Base-by-base conservation (phyloP, 805 yeast species). In the Clavispora santaluciae region DNA sequence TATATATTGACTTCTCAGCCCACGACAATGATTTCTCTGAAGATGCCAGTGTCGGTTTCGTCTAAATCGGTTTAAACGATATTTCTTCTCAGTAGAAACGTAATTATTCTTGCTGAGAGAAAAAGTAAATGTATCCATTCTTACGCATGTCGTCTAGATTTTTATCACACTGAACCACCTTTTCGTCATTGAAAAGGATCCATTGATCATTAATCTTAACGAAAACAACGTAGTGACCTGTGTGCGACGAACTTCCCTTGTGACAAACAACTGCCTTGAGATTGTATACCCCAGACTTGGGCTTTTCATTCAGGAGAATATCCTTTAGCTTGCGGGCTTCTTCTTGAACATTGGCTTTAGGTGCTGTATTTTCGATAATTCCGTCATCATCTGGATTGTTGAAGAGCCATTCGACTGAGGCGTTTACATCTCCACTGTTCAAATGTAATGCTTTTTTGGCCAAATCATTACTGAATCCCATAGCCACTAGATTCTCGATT, bases 331-430 rank as follows among this genome's bases (percentile, higher is more conserved):
- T 49, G 18, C 30, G 33, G 6, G 39, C 46, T 39, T 57, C 63
- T 22, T 45, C 40, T 16, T 38, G 49, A 15, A 49, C 72, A 53
- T 75, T 70, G 43, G 56, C 46, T 2, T 22, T 45, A 0, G 61
- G 50, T 31, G 38, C 44, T 29, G 22, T 29, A 35, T 21, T 29
- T 4, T 68, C 66, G 4, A 83, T 49, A 6, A 60, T 72, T 3
- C 90, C 95, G 51, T 80, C 76, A 60, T 85, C 95, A 45, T 85
- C 85, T 9, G 95, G 87, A 55, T 91, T 76, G 18, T 66, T 65
- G 56, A 93, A 93, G 6, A 93, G 72, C 98, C 98, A 93, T 44
- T 89, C 96, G 4, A 89, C 84, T 4, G 98, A 85, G 1, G 77
- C 76, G 51, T 86, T 90, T 2, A 81, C 66, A 54, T 84, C 83